A percentile compares a stretch with the other conserved stretches of the same genome.
phyloP scores from a whole-genome alignment of 2,329 filamentous ascomycete genomes.

The Diplodia intermedia region DNA sequence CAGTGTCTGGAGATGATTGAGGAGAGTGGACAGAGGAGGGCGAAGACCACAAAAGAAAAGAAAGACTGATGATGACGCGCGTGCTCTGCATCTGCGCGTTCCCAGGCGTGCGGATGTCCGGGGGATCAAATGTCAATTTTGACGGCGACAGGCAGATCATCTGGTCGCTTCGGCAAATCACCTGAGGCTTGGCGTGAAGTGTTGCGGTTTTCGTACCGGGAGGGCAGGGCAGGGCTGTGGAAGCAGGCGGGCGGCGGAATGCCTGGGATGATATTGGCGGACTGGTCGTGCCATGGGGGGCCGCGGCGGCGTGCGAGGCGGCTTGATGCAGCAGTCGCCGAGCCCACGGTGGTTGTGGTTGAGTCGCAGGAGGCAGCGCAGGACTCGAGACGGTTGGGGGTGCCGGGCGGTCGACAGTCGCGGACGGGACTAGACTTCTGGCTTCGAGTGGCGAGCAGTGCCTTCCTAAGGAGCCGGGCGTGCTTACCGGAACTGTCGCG shows the following conservation, averaged over 20 bases:
- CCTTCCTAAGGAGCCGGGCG: slow-evolving; percentile 16
- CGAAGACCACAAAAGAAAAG: background rate
- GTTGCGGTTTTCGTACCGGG: slow-evolving; percentile 1
- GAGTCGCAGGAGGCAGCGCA: background rate
- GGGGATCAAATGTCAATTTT: slow-evolving; percentile 7
- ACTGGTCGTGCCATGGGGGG: background rate
- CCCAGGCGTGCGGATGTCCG: slow-evolving; percentile 18
- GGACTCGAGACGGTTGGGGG: no score
- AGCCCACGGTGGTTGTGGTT: no score
- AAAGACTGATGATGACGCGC: no score
- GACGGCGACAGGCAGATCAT: slow-evolving; percentile 2
- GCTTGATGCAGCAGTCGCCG: background rate
- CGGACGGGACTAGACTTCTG: slow-evolving; percentile 3
- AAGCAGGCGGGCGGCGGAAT: slow-evolving; percentile 1
- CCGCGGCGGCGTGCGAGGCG: no score
- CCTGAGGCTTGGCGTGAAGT: background rate
- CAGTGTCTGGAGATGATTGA: background rate
- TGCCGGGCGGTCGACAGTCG: background rate
- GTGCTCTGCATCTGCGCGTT: background rate
- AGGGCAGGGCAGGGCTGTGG: background rate
- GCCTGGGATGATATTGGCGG: slow-evolving; percentile 1
- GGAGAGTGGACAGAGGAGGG: background rate
- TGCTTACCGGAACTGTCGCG: background rate
- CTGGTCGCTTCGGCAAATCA: slow-evolving; percentile 11
- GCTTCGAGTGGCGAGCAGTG: slow-evolving; percentile 23